Conservation (phyloP, 2,329 filamentous ascomycete species). For the Colletotrichum sp. region DNA sequence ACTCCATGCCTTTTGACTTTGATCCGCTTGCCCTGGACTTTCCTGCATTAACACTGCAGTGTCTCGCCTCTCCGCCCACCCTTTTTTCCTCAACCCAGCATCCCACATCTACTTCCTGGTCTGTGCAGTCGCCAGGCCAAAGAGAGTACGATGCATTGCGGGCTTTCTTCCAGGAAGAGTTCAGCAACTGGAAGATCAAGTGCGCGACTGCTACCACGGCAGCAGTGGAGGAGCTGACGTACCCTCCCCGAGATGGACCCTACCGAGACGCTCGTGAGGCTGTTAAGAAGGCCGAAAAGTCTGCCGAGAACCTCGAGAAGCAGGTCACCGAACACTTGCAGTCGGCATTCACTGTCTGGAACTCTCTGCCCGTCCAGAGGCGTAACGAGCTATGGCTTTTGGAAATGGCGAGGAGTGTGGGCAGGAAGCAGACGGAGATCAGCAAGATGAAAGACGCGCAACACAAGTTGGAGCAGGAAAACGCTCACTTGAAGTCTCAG, state of each 20-base stretch:
- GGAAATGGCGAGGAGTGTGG: slow-evolving; percentile 65
- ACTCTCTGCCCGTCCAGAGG: slow-evolving; percentile 60
- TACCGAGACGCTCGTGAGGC: slow-evolving; percentile 50
- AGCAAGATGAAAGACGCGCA: slow-evolving; percentile 57
- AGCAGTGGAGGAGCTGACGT: slow-evolving; percentile 55
- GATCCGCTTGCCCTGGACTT: slow-evolving; percentile 87
- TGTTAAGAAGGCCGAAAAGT: slow-evolving; percentile 52
- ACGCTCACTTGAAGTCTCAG: slow-evolving; percentile 59
- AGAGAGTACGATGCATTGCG: slow-evolving; percentile 77
- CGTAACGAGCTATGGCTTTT: slow-evolving; percentile 66
- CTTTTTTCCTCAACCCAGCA: slow-evolving; percentile 84
- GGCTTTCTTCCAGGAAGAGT: slow-evolving; percentile 69
- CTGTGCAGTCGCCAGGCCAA: slow-evolving; percentile 74
- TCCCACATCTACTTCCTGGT: slow-evolving; percentile 80
- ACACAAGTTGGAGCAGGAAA: slow-evolving; percentile 60
- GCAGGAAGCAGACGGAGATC: slow-evolving; percentile 60
- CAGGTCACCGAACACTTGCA: slow-evolving; percentile 77
- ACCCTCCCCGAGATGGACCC: slow-evolving; percentile 46
- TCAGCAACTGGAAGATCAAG: slow-evolving; percentile 66
- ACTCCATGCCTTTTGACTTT: slow-evolving; percentile 73
- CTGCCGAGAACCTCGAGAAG: slow-evolving; percentile 67
- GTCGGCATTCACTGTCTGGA: slow-evolving; percentile 81
- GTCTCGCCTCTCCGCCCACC: slow-evolving; percentile 80
- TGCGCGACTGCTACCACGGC: slow-evolving; percentile 56
- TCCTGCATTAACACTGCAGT: slow-evolving; percentile 80